phyloP scores from a whole-genome alignment of 257 asterid species.

The Fraxinus pennsylvanica region DNA sequence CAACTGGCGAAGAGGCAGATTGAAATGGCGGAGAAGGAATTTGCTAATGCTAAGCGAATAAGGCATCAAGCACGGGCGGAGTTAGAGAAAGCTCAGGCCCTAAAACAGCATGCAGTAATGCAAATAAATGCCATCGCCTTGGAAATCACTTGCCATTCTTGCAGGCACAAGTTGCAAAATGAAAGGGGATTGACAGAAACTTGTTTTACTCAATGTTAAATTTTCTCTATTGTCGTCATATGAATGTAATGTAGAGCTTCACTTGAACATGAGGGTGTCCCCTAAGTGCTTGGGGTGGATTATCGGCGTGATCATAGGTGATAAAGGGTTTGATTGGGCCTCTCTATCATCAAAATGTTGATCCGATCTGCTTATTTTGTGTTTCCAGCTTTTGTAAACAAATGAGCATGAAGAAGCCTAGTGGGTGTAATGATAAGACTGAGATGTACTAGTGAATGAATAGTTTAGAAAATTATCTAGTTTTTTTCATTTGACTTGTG shows the following conservation, averaged over 20 bases:
- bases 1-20: constrained; percentile 63
- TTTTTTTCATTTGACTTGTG: background rate
- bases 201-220: background rate
- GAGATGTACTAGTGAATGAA: background rate
- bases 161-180: constrained; percentile 56
- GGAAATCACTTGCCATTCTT: constrained; percentile 68
- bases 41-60: constrained; percentile 66
- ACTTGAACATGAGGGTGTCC: too few species aligned
- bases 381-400: background rate
- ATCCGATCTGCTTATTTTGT: background rate
- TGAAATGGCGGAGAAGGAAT: constrained; percentile 76
- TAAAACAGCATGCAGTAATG: constrained; percentile 59
- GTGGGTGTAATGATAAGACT: too few species aligned
- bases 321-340: too few species aligned
- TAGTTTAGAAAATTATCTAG: background rate
- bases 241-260: background rate
- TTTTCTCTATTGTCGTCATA: background rate
- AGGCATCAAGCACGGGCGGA: constrained; percentile 76
- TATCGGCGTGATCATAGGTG: too few species aligned
- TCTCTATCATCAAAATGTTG: background rate
- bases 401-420: background rate
- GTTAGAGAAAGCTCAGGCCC: constrained; percentile 55
- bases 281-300: background rate
- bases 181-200: background rate
- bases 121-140: constrained; percentile 50